phyloP scores from a whole-genome alignment of 768 basidiomycete genomes.

The Lanmaoa rubissima region DNA sequence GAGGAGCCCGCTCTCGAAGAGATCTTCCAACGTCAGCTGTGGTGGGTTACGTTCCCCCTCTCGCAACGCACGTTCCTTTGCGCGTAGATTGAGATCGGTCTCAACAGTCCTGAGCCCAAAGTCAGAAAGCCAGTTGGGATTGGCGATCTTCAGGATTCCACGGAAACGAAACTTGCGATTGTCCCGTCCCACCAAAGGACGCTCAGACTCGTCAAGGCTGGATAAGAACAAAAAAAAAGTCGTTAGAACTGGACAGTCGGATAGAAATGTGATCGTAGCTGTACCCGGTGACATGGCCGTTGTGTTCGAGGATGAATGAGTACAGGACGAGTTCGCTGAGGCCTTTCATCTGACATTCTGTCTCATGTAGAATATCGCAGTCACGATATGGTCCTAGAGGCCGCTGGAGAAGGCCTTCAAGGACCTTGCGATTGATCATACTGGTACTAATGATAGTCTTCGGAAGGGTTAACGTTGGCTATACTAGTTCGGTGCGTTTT shows the following conservation, averaged over 20 bases:
- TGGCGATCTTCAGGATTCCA: constrained; percentile 47
- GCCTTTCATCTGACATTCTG: constrained; percentile 17
- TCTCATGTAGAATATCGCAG: constrained; percentile 20
- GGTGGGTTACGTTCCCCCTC: constrained; percentile 19
- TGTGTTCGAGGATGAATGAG: constrained; percentile 30
- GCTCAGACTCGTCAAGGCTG: constrained; percentile 52
- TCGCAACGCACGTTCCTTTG: constrained; percentile 28
- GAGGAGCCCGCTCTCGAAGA: constrained; percentile 31
- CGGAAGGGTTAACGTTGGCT: background rate
- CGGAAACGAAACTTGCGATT: constrained; percentile 44
- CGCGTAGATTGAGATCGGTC: constrained; percentile 43
- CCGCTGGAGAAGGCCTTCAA: constrained; percentile 24
- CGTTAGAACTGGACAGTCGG: background rate
- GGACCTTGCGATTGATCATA: constrained; percentile 19
- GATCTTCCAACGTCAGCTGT: constrained; percentile 33
- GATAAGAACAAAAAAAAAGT: background rate
- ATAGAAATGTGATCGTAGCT: background rate
- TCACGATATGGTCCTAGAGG: constrained; percentile 34
- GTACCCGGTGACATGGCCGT: constrained; percentile 28
- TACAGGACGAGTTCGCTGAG: constrained; percentile 21
- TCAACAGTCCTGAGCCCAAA: constrained; percentile 42
- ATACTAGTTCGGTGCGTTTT: background rate
- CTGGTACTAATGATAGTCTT: background rate
- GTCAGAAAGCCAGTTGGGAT: constrained; percentile 49
- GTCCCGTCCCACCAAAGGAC: constrained; percentile 30